Evolutionary conservation across 345 rosid species (phyloP).

Genomic region (Gossypium australe): DNA sequence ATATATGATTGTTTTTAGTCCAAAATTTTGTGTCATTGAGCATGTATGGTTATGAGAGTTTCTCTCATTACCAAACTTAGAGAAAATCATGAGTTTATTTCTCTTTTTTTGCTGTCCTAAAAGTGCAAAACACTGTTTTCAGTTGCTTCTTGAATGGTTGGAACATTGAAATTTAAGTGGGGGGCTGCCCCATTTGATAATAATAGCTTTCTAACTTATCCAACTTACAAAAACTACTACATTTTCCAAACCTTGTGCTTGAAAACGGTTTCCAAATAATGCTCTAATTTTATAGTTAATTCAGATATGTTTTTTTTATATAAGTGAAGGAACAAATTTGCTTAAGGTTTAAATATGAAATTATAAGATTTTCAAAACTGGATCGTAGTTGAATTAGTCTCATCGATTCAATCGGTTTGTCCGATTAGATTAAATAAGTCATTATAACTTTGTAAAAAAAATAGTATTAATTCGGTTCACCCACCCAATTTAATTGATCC

Average conservation of each 20-base stretch:
- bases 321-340: no score
- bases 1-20: not conserved
- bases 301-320: no score
- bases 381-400: no score
- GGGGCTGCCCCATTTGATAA: not conserved
- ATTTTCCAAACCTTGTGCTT: not conserved
- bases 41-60: not conserved
- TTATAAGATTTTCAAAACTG: no score
- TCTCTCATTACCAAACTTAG: not conserved
- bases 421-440: no score
- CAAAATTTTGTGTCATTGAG: not conserved
- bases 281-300: not conserved
- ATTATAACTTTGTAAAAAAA: no score
- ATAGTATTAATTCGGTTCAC: no score
- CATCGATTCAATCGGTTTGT: no score
- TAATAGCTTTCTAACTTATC: constrained; percentile 3
- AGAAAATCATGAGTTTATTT: not conserved
- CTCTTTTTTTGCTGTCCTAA: not conserved
- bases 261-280: not conserved
- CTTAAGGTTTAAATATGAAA: no score
- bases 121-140: not conserved
- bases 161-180: not conserved
- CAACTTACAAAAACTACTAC: not conserved
- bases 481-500: no score
- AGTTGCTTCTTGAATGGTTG: constrained; percentile 3